Percentiles rank a stretch among this genome's conserved stretches.
phyloP scores from a whole-genome alignment of 202 grass and related monocot species.

The Elaeis oleifera region DNA sequence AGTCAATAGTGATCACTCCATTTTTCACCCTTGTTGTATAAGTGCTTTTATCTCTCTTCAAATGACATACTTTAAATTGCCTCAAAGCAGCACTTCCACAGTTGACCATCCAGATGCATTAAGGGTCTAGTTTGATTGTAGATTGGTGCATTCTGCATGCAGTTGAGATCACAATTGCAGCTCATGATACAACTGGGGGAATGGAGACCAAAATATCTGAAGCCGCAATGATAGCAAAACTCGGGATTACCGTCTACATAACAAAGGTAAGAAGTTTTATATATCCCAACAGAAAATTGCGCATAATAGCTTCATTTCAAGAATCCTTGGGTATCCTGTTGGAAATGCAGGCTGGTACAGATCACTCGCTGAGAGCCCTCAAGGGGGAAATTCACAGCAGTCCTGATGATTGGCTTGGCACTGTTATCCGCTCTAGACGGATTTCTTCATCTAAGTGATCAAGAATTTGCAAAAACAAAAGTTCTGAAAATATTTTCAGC shows the following conservation, averaged over 20 bases:
- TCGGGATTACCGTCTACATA: slow-evolving; percentile 87
- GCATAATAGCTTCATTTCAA: not conserved
- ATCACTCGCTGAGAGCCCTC: slow-evolving; percentile 62
- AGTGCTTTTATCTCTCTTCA: too few relatives aligned
- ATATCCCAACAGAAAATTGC: not conserved
- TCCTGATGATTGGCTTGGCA: slow-evolving; percentile 71
- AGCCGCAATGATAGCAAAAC: slow-evolving; percentile 70
- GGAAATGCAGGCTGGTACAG: slow-evolving; percentile 52
- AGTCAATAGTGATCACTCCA: too few relatives aligned
- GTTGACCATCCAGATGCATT: too few relatives aligned
- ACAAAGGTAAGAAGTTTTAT: slow-evolving; percentile 44
- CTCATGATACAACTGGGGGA: slow-evolving; percentile 87
- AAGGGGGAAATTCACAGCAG: slow-evolving; percentile 48
- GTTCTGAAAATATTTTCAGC: too few relatives aligned
- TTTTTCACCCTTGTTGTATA: too few relatives aligned
- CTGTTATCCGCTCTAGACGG: slow-evolving; percentile 60
- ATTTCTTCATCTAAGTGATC: not conserved
- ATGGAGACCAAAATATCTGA: slow-evolving; percentile 93
- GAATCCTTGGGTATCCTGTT: not conserved
- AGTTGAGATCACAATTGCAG: slow-evolving; percentile 81
- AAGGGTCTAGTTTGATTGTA: too few relatives aligned
- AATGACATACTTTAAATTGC: too few relatives aligned
- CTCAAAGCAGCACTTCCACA: too few relatives aligned
- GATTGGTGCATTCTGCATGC: slow-evolving; percentile 6
- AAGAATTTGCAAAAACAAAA: too few relatives aligned